phyloP scores from a whole-genome alignment of 345 rosid genomes.

The Orychophragmus violaceus region DNA sequence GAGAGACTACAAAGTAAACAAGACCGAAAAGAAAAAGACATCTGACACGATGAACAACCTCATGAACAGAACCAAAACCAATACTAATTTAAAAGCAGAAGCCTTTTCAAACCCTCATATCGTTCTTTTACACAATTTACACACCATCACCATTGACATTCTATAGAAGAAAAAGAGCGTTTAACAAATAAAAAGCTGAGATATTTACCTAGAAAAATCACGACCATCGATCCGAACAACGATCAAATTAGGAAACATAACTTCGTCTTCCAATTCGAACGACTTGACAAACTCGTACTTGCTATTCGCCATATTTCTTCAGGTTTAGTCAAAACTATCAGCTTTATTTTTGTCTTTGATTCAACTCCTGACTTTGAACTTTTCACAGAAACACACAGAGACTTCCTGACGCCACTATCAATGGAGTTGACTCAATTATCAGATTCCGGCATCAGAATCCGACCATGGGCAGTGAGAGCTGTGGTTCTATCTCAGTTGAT shows the following conservation, averaged over 20 bases:
- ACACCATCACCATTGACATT: too few relatives aligned
- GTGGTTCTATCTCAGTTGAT: background rate
- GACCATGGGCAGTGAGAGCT: too few relatives aligned
- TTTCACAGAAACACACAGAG: background rate
- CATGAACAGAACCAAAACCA: background rate
- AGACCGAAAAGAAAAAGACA: background rate
- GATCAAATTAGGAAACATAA: conserved; percentile 60
- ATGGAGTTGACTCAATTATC: too few relatives aligned
- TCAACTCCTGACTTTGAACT: too few relatives aligned
- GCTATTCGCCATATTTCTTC: conserved; percentile 65
- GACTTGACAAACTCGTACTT: conserved; percentile 83
- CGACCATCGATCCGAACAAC: conserved; percentile 57
- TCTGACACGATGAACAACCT: background rate
- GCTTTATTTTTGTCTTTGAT: too few relatives aligned
- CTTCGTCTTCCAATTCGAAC: conserved; percentile 62
- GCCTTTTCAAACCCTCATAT: background rate
- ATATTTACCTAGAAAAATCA: too few relatives aligned
- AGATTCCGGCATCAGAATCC: too few relatives aligned
- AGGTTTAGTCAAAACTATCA: background rate
- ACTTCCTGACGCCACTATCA: too few relatives aligned
- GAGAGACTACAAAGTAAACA: background rate
- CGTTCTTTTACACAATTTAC: background rate
- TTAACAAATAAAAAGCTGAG: background rate
- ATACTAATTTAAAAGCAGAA: background rate
- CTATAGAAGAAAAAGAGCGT: background rate